Conservation (phyloP, 495 filamentous ascomycete species). For the Aspergillus steynii region DNA sequence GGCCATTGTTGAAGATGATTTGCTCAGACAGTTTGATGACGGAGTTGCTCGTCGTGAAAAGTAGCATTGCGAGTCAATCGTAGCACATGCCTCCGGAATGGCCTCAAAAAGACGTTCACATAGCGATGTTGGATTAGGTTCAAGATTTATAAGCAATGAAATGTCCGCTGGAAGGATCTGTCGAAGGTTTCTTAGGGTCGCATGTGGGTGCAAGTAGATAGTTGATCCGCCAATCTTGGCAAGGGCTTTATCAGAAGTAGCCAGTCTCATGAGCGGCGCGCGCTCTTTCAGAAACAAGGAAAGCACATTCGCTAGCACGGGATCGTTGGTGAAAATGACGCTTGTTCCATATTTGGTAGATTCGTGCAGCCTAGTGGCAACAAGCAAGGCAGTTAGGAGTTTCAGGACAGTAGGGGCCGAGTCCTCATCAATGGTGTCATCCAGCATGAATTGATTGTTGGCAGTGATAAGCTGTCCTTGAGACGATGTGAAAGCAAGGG, state of each 20-base stretch:
- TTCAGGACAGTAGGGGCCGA: not conserved
- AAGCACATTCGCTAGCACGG: not conserved
- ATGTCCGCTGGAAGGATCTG: not conserved
- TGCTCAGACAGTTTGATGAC: not conserved
- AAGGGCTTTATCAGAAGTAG: not conserved
- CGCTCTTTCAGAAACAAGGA: not conserved
- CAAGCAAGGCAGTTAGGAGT: not conserved
- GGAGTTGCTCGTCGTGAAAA: not conserved
- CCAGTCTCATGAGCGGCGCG: not conserved
- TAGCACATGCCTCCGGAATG: not conserved
- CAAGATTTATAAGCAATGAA: not conserved
- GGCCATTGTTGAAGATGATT: not conserved
- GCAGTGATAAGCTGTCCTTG: not conserved
- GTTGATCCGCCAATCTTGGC: not conserved
- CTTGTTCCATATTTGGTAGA: not conserved
- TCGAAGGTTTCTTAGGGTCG: not conserved
- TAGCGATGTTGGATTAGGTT: not conserved
- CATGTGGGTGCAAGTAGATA: not conserved
- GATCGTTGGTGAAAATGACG: not conserved
- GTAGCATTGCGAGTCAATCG: not conserved
- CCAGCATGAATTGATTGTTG: not conserved
- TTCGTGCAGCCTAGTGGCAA: not conserved
- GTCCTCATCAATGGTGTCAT: not conserved
- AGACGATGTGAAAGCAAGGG: not conserved
- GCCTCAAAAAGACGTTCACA: not conserved